Percentiles rank a stretch among this genome's conserved stretches.
Conservation (phyloP, 75 land plant genomes). For the Pseudotsuga menziesii region DNA sequence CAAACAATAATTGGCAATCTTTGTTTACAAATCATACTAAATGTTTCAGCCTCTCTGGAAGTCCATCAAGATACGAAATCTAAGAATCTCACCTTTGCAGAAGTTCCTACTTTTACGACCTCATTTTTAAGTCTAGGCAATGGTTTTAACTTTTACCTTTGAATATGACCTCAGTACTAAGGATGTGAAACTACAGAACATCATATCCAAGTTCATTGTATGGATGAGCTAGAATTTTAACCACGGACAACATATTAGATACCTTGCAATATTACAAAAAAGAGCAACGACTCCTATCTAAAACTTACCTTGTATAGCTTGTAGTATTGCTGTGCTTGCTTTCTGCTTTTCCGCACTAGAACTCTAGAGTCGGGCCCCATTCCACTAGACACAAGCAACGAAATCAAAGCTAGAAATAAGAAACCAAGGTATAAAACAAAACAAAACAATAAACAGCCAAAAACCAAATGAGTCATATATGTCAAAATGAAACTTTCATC, state of each 20-base stretch:
- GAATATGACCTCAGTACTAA: background rate
- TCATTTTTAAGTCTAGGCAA: background rate
- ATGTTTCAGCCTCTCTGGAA: background rate
- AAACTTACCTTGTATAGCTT: slow-evolving; percentile 73
- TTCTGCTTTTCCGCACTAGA: slow-evolving; percentile 91
- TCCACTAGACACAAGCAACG: slow-evolving; percentile 46
- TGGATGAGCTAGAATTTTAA: background rate
- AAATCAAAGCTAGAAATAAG: background rate
- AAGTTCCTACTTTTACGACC: background rate
- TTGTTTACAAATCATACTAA: background rate
- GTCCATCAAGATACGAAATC: background rate
- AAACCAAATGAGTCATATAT: background rate
- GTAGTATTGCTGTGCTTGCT: slow-evolving; percentile 90
- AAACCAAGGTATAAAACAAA: background rate
- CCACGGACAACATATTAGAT: background rate
- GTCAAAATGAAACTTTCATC: background rate
- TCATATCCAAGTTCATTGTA: background rate
- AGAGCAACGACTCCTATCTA: background rate
- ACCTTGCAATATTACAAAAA: background rate
- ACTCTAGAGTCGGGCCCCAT: slow-evolving; percentile 99
- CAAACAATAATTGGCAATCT: background rate
- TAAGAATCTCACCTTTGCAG: background rate
- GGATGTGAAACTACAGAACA: background rate
- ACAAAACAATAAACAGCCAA: background rate
- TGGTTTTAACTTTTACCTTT: background rate